Evolutionary conservation across 805 yeast genomes (phyloP), one percentile per base, ranked within the genome.

Genomic region (Candida fluviatilis): DNA sequence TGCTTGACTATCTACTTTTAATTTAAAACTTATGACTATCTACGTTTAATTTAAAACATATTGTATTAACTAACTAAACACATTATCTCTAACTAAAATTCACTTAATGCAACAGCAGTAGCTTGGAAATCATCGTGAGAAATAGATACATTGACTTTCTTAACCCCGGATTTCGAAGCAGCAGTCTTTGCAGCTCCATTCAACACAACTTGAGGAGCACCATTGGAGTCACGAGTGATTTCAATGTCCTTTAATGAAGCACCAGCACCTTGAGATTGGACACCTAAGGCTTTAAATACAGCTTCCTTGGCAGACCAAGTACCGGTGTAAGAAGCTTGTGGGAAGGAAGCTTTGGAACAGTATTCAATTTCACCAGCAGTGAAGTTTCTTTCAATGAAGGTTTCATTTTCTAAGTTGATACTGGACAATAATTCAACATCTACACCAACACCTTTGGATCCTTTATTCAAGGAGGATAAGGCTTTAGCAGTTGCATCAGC

Each of bases 221-320:
- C 90, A 40, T 79, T 80, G 35, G 66, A 49, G 48, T 76, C 82
- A 54, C 91, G 82, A 19, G 70, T 52, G 53, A 93, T 86, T 69
- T 91, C 98, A 64, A 93, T 95, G 43, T 88, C 96, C 60, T 76
- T 78, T 69, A 93, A 75, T 24, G 95, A 73, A 27, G 99, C 98
- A 45, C 98, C 99, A 12, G 91, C 96, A 43, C 99, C 99, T 58
- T 81, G 78, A 34, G 95, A 80, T 56, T 77, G 76, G 46, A 87
- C 95, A 45, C 93, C 90, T 57, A 93, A 73, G 14, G 96, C 86
- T 72, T 93, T 93, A 82, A 93, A 93, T 25, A 90, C 97, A 31
- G 99, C 99, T 71, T 93, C 99, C 69, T 93, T 93, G 32, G 99
- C 99, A 21, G 96, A 87, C 99, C 99, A 93, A 31, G 95, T 84